Evolutionary conservation across 805 yeast species (phyloP).

Genomic region (Candida silvatica): DNA sequence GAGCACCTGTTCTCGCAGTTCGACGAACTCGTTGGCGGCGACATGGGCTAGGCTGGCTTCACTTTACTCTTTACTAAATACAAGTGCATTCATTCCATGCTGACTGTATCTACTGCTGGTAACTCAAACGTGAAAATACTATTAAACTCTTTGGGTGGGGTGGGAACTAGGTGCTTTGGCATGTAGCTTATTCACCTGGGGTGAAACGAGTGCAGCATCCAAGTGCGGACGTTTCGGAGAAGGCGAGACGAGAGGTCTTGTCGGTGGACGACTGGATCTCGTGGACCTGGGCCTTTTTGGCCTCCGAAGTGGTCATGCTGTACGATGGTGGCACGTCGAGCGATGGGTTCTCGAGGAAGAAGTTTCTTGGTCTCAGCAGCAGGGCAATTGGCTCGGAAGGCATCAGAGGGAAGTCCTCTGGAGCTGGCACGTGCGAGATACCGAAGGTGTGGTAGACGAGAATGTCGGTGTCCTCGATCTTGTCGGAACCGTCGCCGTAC

Average conservation of each 20-base stretch:
- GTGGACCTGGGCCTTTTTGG: constrained; percentile 25
- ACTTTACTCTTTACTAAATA: too few species aligned
- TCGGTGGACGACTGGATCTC: constrained; percentile 38
- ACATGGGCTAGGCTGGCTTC: constrained; percentile 3
- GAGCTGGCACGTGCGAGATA: constrained; percentile 79
- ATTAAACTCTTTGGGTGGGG: not conserved
- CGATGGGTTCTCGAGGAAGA: constrained; percentile 71
- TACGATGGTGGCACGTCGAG: constrained; percentile 66
- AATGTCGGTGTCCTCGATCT: constrained; percentile 60
- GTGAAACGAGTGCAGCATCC: constrained; percentile 24
- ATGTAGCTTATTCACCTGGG: constrained; percentile 9
- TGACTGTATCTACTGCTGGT: too few species aligned
- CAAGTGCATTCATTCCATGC: too few species aligned
- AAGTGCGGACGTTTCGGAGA: constrained; percentile 25
- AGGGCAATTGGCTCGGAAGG: constrained; percentile 77
- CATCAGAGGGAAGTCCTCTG: constrained; percentile 87
- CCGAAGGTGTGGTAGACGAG: constrained; percentile 78
- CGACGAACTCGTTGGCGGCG: constrained; percentile 21
- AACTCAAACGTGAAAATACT: too few species aligned
- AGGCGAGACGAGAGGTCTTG: constrained; percentile 44
- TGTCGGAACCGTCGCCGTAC: constrained; percentile 54
- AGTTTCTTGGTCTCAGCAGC: constrained; percentile 69
- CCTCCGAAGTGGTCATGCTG: constrained; percentile 38
- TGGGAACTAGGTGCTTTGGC: too few species aligned
- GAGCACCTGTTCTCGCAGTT: constrained; percentile 24